phyloP scores from a whole-genome alignment of 1,284 basidiomycete genomes.

The Naganishia cerealis region DNA sequence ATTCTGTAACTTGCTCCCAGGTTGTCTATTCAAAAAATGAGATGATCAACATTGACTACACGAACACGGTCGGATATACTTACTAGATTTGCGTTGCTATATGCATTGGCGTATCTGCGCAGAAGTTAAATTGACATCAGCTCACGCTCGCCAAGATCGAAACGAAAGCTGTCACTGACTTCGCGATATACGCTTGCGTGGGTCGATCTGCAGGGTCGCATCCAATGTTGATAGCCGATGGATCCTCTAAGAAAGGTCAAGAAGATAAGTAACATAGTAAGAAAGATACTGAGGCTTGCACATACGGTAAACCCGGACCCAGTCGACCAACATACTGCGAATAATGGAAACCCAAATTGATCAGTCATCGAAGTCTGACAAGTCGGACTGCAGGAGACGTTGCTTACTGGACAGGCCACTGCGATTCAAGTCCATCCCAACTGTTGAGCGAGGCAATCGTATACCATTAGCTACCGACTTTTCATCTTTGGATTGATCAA shows the following conservation, averaged over 20 bases:
- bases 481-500: neutral
- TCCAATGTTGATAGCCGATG: conserved; percentile 47
- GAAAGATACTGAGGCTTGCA: conserved; percentile 5
- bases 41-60: neutral
- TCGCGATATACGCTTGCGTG: conserved; percentile 60
- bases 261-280: conserved; percentile 11
- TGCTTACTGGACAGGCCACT: conserved; percentile 46
- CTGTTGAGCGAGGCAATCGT: conserved; percentile 30
- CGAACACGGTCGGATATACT: conserved; percentile 27
- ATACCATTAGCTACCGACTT: neutral
- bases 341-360: neutral
- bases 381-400: neutral
- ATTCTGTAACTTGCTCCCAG: conserved; percentile 35
- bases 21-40: conserved; percentile 26
- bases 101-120: conserved; percentile 41
- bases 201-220: conserved; percentile 59
- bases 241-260: conserved; percentile 43
- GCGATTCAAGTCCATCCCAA: conserved; percentile 43
- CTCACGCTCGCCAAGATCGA: conserved; percentile 28
- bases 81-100: conserved; percentile 38
- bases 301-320: conserved; percentile 53
- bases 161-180: neutral
- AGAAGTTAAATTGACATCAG: neutral
- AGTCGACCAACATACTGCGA: conserved; percentile 49
- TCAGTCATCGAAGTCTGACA: neutral